Base-by-base conservation (phyloP, 805 yeast genomes). In the Yarrowia sp. region DNA sequence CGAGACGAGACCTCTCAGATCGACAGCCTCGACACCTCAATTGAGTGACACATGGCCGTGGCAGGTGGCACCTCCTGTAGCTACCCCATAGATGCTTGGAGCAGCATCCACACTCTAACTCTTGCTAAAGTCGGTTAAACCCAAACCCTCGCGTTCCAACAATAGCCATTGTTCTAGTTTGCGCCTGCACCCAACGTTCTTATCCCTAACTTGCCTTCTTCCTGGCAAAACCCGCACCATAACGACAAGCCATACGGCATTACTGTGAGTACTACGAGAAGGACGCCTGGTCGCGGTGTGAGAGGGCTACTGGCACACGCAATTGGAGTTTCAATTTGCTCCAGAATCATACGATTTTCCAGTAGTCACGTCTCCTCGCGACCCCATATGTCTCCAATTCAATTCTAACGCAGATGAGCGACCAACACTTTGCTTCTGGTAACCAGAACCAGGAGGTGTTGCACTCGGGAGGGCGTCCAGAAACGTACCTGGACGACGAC, bases 361-460 rank as follows among this genome's bases (percentile, higher is more conserved):
- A 22, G 28, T 22, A 22, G 28, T 22, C 28, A 22, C 28, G 28
- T 22, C 28, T 3, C 11, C 15, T 22, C n/a, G 18, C 31, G 33
- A 15, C 33, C 33, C 22, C 11, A 17, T 11, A 13, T 22, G 32
- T 13, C 43, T 9, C 22, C 22, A 17, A 7, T 39, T 39, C 36
- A 5, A 14, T 7, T 35, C 63, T 57, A 58, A 43, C 51, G 14
- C 22, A 58, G 64, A 55, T 58, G 64, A 43, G 36, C 41, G 64
- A 58, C 64, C 64, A 18, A 35, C 64, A 58, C 64, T 58, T 58
- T 44, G 64, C 64, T 22, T 58, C 64, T 58, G 64, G 64, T 33
- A 32, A 58, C 35, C 51, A 22, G 15, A 44, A 58, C 64, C 64
- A 58, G 64, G 43, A 43, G 43, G 22, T 58, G 14, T 28, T 36